Conservation (phyloP, 2,329 filamentous ascomycete genomes). For the Fusarium dlaminii region DNA sequence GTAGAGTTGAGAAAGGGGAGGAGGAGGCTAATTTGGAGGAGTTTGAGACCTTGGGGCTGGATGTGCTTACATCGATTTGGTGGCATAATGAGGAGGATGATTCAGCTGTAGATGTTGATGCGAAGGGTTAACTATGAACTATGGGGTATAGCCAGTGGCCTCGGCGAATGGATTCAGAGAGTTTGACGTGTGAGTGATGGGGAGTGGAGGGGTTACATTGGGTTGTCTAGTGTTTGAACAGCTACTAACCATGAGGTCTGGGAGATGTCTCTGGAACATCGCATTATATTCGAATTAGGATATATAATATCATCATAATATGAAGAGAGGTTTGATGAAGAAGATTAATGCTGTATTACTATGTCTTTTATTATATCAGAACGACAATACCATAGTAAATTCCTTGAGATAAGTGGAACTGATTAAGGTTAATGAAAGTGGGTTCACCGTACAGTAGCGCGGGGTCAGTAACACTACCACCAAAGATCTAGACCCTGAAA, state of each 20-base stretch:
- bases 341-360: neutral
- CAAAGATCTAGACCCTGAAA: conserved; percentile 24
- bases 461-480: conserved; percentile 19
- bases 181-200: neutral
- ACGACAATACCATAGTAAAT: neutral
- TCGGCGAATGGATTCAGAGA: neutral
- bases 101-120: conserved; percentile 14
- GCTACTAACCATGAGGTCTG: neutral
- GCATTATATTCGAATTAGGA: neutral
- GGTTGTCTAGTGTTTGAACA: neutral
- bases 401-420: conserved; percentile 10
- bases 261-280: neutral
- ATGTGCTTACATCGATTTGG: conserved; percentile 6
- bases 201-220: conserved; percentile 6
- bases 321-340: neutral
- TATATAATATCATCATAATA: too few species aligned
- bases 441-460: conserved; percentile 16
- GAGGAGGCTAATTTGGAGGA: neutral
- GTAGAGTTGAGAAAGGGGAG: neutral
- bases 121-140: too few species aligned
- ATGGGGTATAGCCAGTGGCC: conserved; percentile 9
- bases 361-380: neutral
- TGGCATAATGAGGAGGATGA: conserved; percentile 10
- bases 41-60: conserved; percentile 7
- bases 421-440: conserved; percentile 23